These are phyloP conservation scores for Bisporella sp. DNA, from an alignment of 2,329 filamentous ascomycete genomes.

Conservation along the genomic window DNA sequence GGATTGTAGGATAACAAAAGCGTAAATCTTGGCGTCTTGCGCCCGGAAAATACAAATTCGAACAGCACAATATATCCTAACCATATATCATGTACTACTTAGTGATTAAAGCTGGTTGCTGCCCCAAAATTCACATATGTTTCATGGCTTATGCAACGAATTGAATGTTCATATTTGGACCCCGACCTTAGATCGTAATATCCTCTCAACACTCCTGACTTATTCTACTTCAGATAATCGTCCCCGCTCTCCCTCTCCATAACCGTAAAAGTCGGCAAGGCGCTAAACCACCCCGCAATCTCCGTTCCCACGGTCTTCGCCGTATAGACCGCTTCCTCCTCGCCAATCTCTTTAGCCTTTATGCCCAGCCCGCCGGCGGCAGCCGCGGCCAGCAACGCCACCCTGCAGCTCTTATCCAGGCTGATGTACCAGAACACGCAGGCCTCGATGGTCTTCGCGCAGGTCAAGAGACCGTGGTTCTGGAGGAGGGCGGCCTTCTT, in stretches of 20 bases:
- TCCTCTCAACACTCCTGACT: no score
- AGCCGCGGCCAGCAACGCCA: conserved; percentile 47
- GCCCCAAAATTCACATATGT: no score
- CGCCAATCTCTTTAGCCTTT: conserved; percentile 58
- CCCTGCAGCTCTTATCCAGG: conserved; percentile 41
- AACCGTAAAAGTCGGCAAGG: conserved; percentile 65
- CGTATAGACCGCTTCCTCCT: conserved; percentile 62
- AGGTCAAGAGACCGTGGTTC: conserved; percentile 49
- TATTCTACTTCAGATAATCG: conserved; percentile 12
- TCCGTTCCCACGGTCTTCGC: conserved; percentile 57
- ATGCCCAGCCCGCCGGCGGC: conserved; percentile 55
- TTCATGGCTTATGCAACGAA: no score
- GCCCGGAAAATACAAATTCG: no score
- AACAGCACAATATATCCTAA: no score
- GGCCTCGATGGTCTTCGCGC: conserved; percentile 41
- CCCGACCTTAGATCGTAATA: no score
- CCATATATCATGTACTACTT: no score
- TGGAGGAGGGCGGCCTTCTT: conserved; percentile 46
- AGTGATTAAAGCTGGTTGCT: no score
- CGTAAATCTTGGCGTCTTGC: no score
- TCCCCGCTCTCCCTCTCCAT: conserved; percentile 46
- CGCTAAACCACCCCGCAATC: conserved; percentile 61
- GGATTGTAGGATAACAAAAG: no score
- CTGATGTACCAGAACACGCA: conserved; percentile 48
- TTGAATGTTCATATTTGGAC: no score